phyloP scores from a whole-genome alignment of 2,329 filamentous ascomycete genomes.

The Mariannaea sp. region DNA sequence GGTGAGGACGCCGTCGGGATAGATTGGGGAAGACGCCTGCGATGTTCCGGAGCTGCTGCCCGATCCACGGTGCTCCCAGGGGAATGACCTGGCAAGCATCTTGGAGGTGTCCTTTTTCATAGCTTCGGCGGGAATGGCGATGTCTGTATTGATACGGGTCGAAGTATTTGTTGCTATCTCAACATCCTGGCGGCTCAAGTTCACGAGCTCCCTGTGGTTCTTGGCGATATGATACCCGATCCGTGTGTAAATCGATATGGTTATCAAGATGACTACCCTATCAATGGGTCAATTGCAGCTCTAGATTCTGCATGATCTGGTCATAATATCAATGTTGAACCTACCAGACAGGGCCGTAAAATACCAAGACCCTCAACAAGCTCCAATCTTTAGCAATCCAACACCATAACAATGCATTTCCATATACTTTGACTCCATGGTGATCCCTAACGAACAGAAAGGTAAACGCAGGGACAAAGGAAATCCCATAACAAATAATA shows the following conservation, averaged over 20 bases:
- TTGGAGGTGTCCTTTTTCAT: background rate
- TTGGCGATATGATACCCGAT: slow-evolving; percentile 14
- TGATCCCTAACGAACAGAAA: slow-evolving; percentile 5
- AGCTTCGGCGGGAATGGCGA: slow-evolving; percentile 2
- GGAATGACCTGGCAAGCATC: background rate
- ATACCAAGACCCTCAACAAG: slow-evolving; percentile 12
- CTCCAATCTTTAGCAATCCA: slow-evolving; percentile 13
- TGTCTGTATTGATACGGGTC: slow-evolving; percentile 5
- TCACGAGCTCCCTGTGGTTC: slow-evolving; percentile 6
- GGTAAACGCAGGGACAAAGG: slow-evolving; percentile 5
- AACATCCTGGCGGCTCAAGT: slow-evolving; percentile 9
- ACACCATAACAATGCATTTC: slow-evolving; percentile 10
- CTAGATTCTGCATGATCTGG: too few species aligned
- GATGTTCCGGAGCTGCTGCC: background rate
- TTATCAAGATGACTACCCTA: slow-evolving; percentile 10
- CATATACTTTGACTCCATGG: slow-evolving; percentile 3
- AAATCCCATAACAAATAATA: slow-evolving; percentile 9
- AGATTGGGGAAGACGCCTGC: background rate
- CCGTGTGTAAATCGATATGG: slow-evolving; percentile 14
- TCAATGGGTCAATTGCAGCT: background rate
- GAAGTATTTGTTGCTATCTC: slow-evolving; percentile 4
- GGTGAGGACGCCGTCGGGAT: slow-evolving; percentile 23
- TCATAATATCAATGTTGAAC: background rate
- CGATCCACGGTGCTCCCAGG: background rate
- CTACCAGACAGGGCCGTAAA: slow-evolving; percentile 18